Evolutionary conservation across 164 flowering plant genomes (phyloP), one percentile per base, ranked within the genome.

Genomic region (Houttuynia cordata): DNA sequence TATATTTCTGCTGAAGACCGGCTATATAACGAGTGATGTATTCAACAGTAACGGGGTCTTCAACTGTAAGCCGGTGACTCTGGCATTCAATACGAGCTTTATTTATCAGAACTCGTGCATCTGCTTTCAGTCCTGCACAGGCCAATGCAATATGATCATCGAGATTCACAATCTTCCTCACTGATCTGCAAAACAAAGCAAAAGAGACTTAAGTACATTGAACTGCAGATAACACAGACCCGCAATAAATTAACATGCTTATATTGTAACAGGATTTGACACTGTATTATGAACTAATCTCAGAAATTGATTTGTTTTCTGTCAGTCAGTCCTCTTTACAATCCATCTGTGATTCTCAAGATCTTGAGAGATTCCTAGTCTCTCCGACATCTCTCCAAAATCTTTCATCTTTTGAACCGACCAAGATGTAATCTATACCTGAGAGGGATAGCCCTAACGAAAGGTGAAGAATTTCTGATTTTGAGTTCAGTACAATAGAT

Each of bases 61-160:
- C 99, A 64, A 88, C 86, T 0, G 97, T 90, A 53, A 93, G 95
- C 73, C 81, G 85, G 68, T 93, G 95, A 68, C 99, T 93, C 69
- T 93, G 99, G 63, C 99, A 90, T 66, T 90, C 97, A 64, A 90
- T 85, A 7, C 96, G 75, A 39, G 99, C 97, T 68, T 68, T 83
- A 73, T 93, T 93, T n/a, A 93, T 80, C 56, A 93, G 64, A 24
- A 93, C 96, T 41, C 99, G 87, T 0, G 95, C 99, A 82, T 93
- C 97, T 51, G 99, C 99, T 67, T 93, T 93, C 56, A 93, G 82
- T 51, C 99, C 99, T 63, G 99, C 96, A 81, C 99, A 90, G 18
- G 92, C 96, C 65, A 93, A 70, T 1, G 96, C 99, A 78, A 93
- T 83, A 77, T 93, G 99, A 71, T 83, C 56, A 71, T 93, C 99